Evolutionary conservation across 148 eudicot species (phyloP).

Genomic region (Rhododendron molle): DNA sequence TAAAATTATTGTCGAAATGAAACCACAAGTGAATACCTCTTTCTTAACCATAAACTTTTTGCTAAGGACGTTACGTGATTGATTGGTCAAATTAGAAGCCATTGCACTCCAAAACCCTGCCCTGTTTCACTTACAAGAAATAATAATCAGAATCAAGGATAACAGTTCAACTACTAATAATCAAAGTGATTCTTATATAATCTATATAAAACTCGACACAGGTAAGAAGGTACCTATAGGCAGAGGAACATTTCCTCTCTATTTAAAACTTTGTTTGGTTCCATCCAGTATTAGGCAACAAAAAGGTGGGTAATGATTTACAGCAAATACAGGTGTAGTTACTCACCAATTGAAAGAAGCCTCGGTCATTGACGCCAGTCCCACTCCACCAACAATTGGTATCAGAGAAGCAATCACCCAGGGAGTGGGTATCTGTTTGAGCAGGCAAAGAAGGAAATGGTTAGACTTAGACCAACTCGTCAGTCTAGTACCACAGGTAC

Average conservation of each 20-base stretch:
- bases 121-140: conserved; percentile 41
- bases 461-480: neutral
- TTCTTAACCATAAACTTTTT: conserved; percentile 93
- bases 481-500: neutral
- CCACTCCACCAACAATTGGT: conserved; percentile 97
- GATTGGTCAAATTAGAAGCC: conserved; percentile 85
- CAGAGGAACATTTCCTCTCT: neutral
- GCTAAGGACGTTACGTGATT: conserved; percentile 95
- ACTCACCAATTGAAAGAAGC: conserved; percentile 92
- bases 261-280: neutral
- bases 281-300: neutral
- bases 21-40: conserved; percentile 41
- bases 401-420: conserved; percentile 83
- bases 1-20: neutral
- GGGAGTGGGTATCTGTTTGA: conserved; percentile 56
- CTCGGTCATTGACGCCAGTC: conserved; percentile 84
- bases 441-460: neutral
- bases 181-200: neutral
- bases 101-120: conserved; percentile 98
- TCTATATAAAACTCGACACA: neutral
- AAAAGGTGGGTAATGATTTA: neutral
- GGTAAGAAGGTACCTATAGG: neutral
- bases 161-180: neutral
- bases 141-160: neutral
- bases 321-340: conserved; percentile 13